These are phyloP conservation scores for Acorus gramineus DNA, from an alignment of 106 monocot genomes.

Conservation along the genomic window DNA sequence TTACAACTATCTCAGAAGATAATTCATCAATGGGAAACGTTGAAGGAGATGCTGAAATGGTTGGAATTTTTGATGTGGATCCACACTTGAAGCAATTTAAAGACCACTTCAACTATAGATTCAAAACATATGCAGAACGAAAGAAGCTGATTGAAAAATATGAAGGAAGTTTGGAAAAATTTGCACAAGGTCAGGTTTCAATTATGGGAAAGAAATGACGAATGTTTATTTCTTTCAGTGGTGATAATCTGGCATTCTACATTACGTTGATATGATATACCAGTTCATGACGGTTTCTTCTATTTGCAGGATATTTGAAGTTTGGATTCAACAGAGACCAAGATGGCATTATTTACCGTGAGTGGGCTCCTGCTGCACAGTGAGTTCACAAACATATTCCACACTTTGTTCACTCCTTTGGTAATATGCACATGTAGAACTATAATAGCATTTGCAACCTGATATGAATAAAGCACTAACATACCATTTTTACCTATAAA, in stretches of 20 bases:
- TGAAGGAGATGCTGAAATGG: conserved; percentile 42
- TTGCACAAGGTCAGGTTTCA: conserved; percentile 49
- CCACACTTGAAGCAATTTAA: conserved; percentile 40
- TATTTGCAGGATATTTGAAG: conserved; percentile 67
- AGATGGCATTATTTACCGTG: conserved; percentile 60
- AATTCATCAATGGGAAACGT: conserved; percentile 17
- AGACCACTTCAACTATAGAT: conserved; percentile 64
- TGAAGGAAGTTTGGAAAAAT: conserved; percentile 75
- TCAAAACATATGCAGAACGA: conserved; percentile 49
- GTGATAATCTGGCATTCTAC: no score
- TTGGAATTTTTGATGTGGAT: conserved; percentile 54
- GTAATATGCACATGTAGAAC: neutral
- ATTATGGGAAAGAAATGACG: no score
- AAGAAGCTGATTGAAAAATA: conserved; percentile 55
- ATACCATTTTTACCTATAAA: no score
- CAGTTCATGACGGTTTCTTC: no score
- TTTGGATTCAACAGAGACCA: conserved; percentile 78
- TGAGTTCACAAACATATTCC: conserved; percentile 26
- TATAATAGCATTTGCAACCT: no score
- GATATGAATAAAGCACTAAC: no score
- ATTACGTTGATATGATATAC: no score
- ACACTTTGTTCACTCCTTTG: neutral
- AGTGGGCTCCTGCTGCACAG: conserved; percentile 96
- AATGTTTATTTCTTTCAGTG: no score
- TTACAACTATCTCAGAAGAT: conserved; percentile 17